Percentiles rank a stretch among this genome's conserved stretches.
These are phyloP conservation scores for Beta vulgaris DNA, from an alignment of 148 eudicot species.

Conservation along the genomic window DNA sequence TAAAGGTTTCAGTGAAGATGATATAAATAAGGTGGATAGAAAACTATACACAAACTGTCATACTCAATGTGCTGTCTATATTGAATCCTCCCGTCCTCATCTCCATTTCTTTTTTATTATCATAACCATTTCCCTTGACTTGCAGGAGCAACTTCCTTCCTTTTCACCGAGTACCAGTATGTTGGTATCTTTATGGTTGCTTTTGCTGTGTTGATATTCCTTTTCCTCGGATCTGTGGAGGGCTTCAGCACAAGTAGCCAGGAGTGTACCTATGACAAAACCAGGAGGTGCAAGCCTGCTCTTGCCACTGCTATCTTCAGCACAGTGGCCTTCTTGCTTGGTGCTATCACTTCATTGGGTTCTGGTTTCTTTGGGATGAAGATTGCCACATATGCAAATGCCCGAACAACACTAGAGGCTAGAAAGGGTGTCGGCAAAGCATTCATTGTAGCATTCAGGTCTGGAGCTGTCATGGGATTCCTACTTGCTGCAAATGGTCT, in stretches of 20 bases:
- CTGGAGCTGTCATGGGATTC: slow-evolving; percentile 99
- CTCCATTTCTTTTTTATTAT: not conserved
- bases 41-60: not conserved
- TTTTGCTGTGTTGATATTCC: slow-evolving; percentile 77
- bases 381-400: slow-evolving; percentile 93
- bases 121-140: not conserved
- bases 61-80: not conserved
- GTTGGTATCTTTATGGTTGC: slow-evolving; percentile 86
- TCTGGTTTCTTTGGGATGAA: slow-evolving; percentile 99
- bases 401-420: slow-evolving; percentile 91
- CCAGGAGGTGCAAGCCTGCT: slow-evolving; percentile 80
- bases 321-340: slow-evolving; percentile 78
- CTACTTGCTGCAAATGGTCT: slow-evolving; percentile 96
- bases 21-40: not conserved
- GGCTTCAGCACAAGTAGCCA: slow-evolving; percentile 78
- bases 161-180: slow-evolving; percentile 68
- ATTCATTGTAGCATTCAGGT: slow-evolving; percentile 77
- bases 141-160: slow-evolving; percentile 89
- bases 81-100: not conserved
- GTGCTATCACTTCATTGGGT: slow-evolving; percentile 70
- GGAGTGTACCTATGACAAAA: slow-evolving; percentile 65
- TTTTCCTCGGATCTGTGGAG: slow-evolving; percentile 96
- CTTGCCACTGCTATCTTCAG: slow-evolving; percentile 85
- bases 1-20: not conserved
- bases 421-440: slow-evolving; percentile 95